These are phyloP conservation scores for Sherardia arvensis DNA, from an alignment of 257 asterid genomes.

Conservation along the genomic window DNA sequence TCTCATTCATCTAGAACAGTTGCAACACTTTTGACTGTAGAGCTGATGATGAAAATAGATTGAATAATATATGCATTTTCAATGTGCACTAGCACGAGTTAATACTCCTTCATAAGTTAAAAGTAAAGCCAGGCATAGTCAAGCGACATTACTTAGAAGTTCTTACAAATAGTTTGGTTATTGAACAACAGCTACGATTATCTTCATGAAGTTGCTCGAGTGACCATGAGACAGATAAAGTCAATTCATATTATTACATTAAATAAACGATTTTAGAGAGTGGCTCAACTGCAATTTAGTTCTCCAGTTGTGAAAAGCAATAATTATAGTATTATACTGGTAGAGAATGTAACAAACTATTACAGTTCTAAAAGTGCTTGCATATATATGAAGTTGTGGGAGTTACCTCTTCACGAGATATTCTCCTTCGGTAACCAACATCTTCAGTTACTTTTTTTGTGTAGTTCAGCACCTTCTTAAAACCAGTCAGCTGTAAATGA, in stretches of 20 bases:
- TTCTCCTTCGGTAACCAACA: slow-evolving; percentile 71
- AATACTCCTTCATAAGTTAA: neutral
- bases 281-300: neutral
- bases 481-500: slow-evolving; percentile 91
- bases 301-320: neutral
- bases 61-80: neutral
- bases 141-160: neutral
- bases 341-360: neutral
- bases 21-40: neutral
- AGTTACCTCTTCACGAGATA: slow-evolving; percentile 93
- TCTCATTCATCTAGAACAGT: neutral
- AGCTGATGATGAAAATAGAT: neutral
- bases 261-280: neutral
- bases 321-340: neutral
- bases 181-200: neutral
- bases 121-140: neutral
- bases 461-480: slow-evolving; percentile 94
- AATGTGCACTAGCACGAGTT: neutral
- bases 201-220: neutral
- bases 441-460: slow-evolving; percentile 85
- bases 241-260: neutral
- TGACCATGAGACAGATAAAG: neutral
- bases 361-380: neutral
- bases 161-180: neutral
- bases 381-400: neutral